Percentiles rank a stretch among this genome's conserved stretches.
phyloP scores from a whole-genome alignment of 2,329 filamentous ascomycete genomes.

The Cytospora schulzeri region DNA sequence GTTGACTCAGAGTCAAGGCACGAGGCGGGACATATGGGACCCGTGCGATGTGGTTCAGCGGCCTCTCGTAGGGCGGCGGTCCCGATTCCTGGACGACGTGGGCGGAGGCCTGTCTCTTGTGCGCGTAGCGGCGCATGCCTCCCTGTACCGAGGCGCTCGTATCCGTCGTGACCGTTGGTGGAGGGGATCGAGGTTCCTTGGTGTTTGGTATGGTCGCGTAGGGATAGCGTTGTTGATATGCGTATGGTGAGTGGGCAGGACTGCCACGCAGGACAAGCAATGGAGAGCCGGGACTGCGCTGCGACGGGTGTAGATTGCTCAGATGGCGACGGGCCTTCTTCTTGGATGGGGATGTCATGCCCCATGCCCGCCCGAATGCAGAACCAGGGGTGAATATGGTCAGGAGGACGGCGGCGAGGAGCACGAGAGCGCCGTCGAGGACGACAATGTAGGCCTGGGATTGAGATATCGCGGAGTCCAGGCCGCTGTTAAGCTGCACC shows the following conservation, averaged over 20 bases:
- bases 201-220: neutral
- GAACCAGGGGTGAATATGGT: slow-evolving; percentile 42
- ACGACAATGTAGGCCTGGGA: slow-evolving; percentile 43
- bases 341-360: slow-evolving; percentile 40
- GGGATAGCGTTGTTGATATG: slow-evolving; percentile 1
- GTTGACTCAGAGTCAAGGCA: slow-evolving; percentile 15
- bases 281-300: slow-evolving; percentile 10
- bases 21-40: slow-evolving; percentile 24
- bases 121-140: slow-evolving; percentile 13
- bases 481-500: slow-evolving; percentile 42
- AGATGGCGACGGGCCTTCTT: slow-evolving; percentile 7
- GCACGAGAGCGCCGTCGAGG: slow-evolving; percentile 44
- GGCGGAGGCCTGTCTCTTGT: slow-evolving; percentile 17
- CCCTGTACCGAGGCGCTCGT: neutral
- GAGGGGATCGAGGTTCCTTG: slow-evolving; percentile 18
- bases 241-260: neutral
- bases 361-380: slow-evolving; percentile 45
- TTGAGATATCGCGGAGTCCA: slow-evolving; percentile 40
- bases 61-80: slow-evolving; percentile 22
- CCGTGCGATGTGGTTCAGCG: neutral
- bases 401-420: slow-evolving; percentile 41
- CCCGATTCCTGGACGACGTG: neutral
- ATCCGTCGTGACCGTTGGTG: slow-evolving; percentile 5
- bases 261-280: slow-evolving; percentile 1
- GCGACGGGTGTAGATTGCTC: neutral